Evolutionary conservation across 1,284 basidiomycete genomes (phyloP).

Genomic region (Papiliotrema laurentii): DNA sequence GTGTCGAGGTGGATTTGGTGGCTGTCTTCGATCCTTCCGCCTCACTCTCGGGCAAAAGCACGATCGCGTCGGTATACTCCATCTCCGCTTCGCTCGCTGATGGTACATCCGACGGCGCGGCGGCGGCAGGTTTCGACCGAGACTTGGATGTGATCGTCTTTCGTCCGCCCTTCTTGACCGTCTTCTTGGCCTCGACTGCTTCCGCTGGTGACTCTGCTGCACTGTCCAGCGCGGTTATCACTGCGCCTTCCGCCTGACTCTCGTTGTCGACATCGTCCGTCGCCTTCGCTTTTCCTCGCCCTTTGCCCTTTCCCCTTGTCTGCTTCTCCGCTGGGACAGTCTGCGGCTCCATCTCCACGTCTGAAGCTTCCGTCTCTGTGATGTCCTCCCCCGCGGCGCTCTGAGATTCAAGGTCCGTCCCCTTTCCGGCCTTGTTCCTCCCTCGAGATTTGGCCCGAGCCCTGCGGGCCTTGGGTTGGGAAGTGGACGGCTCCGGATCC

Average conservation of each 20-base stretch:
- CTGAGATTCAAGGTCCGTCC: conserved; percentile 5
- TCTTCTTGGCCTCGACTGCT: conserved; percentile 15
- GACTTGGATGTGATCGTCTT: conserved; percentile 10
- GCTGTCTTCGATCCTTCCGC: too few relatives aligned
- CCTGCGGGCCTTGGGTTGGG: neutral
- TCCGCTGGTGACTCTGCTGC: too few relatives aligned
- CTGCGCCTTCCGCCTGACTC: neutral
- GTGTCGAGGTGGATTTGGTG: neutral
- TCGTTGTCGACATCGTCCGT: neutral
- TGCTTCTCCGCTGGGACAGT: neutral
- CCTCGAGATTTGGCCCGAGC: neutral
- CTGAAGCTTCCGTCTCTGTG: neutral
- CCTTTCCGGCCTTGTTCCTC: conserved; percentile 5
- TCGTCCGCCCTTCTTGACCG: conserved; percentile 12
- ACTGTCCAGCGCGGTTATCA: neutral
- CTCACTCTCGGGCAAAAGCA: neutral
- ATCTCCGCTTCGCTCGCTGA: too few relatives aligned
- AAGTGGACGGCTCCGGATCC: neutral
- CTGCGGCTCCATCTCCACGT: too few relatives aligned
- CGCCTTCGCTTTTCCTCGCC: neutral
- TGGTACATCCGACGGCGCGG: neutral
- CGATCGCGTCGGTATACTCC: too few relatives aligned
- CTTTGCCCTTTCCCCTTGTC: neutral
- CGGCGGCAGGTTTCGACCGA: conserved; percentile 2
- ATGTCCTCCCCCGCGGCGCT: conserved; percentile 3